Percentiles rank a stretch among this genome's conserved stretches.
These are phyloP conservation scores for Alternaria incomplexa DNA, from an alignment of 2,329 filamentous ascomycete genomes.

Conservation along the genomic window DNA sequence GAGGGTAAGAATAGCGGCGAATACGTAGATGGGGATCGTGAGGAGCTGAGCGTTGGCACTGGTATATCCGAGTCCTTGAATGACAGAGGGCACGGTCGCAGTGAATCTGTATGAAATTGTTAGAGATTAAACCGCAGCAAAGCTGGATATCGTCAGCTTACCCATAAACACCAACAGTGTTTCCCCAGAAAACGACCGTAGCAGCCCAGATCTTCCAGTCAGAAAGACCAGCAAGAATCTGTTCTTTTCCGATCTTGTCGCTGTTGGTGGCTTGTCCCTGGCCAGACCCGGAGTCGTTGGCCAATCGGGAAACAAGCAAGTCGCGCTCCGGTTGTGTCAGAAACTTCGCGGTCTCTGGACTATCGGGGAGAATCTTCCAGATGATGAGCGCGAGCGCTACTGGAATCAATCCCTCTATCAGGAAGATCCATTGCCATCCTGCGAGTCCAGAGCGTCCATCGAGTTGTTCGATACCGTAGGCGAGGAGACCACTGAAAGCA, in stretches of 20 bases:
- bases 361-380: conserved; percentile 62
- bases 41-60: conserved; percentile 50
- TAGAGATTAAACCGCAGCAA: conserved; percentile 5
- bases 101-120: conserved; percentile 29
- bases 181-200: conserved; percentile 49
- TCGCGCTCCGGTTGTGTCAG: conserved; percentile 44
- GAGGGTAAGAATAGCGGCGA: conserved; percentile 50
- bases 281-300: conserved; percentile 53
- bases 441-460: conserved; percentile 33
- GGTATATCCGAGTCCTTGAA: conserved; percentile 51
- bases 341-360: conserved; percentile 48
- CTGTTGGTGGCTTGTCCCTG: conserved; percentile 56
- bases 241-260: conserved; percentile 55
- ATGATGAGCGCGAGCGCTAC: conserved; percentile 52
- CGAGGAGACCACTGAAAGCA: conserved; percentile 46
- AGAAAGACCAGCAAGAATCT: conserved; percentile 57
- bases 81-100: conserved; percentile 51
- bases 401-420: conserved; percentile 40
- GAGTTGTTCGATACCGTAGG: conserved; percentile 42
- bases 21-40: conserved; percentile 52
- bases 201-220: conserved; percentile 47
- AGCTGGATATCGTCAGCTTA: conserved; percentile 7
- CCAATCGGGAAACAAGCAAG: conserved; percentile 38
- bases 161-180: conserved; percentile 46
- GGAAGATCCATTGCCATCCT: conserved; percentile 46